Percentiles rank a stretch among this genome's conserved stretches.
phyloP scores from a whole-genome alignment of 345 rosid species.

The Boechera divaricarpa region DNA sequence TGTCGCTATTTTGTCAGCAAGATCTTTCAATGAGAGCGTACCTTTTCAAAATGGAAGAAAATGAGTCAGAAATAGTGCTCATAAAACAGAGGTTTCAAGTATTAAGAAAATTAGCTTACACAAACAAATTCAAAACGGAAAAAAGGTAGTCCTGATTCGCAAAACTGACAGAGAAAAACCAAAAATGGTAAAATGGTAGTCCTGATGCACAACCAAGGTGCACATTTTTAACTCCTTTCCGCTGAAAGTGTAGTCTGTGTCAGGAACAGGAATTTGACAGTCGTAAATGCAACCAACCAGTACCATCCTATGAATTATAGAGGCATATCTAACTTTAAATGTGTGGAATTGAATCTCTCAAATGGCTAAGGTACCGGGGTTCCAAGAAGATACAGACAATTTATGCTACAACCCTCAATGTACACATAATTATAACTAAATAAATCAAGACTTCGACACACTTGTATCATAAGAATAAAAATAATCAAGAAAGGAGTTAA shows the following conservation, averaged over 20 bases:
- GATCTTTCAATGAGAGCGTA: slow-evolving; percentile 85
- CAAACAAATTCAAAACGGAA: neutral
- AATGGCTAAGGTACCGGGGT: slow-evolving; percentile 4
- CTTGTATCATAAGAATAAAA: slow-evolving; percentile 26
- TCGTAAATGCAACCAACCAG: slow-evolving; percentile 7
- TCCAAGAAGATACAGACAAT: neutral
- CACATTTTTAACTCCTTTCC: neutral
- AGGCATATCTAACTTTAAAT: slow-evolving; percentile 17
- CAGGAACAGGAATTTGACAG: neutral
- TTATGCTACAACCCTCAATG: slow-evolving; percentile 7
- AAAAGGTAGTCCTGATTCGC: slow-evolving; percentile 5
- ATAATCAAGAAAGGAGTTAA: slow-evolving; percentile 14
- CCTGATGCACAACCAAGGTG: neutral
- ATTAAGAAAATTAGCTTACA: neutral
- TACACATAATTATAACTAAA: slow-evolving; percentile 5
- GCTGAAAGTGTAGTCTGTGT: slow-evolving; percentile 4
- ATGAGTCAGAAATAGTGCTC: slow-evolving; percentile 18
- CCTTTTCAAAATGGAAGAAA: slow-evolving; percentile 56
- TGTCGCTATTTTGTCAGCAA: slow-evolving; percentile 65
- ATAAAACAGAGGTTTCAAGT: neutral
- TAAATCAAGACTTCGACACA: neutral
- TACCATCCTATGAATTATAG: slow-evolving; percentile 9
- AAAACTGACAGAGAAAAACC: slow-evolving; percentile 14
- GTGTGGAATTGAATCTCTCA: neutral
- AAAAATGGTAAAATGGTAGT: neutral